Conservation (phyloP, 495 filamentous ascomycete species). For the Pseudevernia furfuracea region DNA sequence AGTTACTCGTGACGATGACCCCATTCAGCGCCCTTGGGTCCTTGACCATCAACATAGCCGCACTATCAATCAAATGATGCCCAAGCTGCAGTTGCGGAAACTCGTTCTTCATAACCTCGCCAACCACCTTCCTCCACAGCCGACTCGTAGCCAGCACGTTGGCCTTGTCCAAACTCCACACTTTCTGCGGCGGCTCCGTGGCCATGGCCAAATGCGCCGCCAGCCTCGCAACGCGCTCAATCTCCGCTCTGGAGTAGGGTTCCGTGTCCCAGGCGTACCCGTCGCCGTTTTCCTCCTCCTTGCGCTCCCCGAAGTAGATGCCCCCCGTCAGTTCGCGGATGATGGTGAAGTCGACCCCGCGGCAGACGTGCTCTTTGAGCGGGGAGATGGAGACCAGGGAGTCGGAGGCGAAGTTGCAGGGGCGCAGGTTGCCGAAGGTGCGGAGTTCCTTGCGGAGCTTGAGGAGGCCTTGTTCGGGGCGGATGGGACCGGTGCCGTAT, state of each 20-base stretch:
- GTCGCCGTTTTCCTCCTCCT: constrained; percentile 68
- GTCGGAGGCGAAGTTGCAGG: constrained; percentile 92
- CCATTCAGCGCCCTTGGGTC: constrained; percentile 86
- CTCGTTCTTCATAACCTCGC: constrained; percentile 70
- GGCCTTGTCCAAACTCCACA: constrained; percentile 92
- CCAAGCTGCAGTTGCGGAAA: constrained; percentile 78
- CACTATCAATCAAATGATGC: constrained; percentile 92
- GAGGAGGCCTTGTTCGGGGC: constrained; percentile 92
- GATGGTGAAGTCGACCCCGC: constrained; percentile 87
- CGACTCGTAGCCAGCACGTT: constrained; percentile 89
- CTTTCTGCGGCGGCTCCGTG: constrained; percentile 68
- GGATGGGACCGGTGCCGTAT: constrained; percentile 88
- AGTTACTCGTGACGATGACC: constrained; percentile 85
- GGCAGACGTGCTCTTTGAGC: constrained; percentile 78
- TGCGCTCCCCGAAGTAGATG: constrained; percentile 94
- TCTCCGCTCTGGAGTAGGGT: constrained; percentile 78
- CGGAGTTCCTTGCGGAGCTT: constrained; percentile 87
- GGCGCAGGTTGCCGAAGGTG: constrained; percentile 94
- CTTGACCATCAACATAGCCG: constrained; percentile 97
- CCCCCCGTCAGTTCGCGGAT: constrained; percentile 91
- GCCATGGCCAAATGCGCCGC: constrained; percentile 76
- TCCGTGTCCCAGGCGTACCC: constrained; percentile 82
- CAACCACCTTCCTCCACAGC: constrained; percentile 83
- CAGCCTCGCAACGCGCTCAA: constrained; percentile 81
- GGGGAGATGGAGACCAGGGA: constrained; percentile 81